Evolutionary conservation across 805 yeast genomes (phyloP), one percentile per base, ranked within the genome.

Genomic region (Isabelozyma pseudorhagii): DNA sequence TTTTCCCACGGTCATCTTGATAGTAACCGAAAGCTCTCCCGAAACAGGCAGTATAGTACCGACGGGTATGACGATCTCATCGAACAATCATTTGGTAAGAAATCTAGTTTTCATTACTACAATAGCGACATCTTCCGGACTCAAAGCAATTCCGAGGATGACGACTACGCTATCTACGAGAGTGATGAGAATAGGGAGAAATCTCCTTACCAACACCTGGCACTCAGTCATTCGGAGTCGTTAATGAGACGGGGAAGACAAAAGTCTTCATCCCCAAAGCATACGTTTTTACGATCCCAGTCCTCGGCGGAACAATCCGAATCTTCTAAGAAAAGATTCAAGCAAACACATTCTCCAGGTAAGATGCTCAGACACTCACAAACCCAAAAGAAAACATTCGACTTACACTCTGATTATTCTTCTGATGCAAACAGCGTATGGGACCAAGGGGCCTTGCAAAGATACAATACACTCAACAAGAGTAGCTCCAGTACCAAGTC

Each of bases 1-100:
- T 28, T 59, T 13, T 53, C 60, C 29, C 56, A 41, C 4, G 15
- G 44, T 5, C 7, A 41, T n/a, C 44, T 41, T n/a, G 44, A 41
- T 27, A 15, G 10, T 10, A 25, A 18, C 9, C 15, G 39, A 14
- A 38, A n/a, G 14, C 40, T 17, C 13, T 14, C 21, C 6, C 5
- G 28, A 40, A 40, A 40, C 18, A 9, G 28, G 11, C 42, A 15
- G 18, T 17, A 17, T 7, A 40, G 25, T 40, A 40, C 25, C 10
- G 42, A 44, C 13, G 36, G 25, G 11, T 38, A 44, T 7, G 40
- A 34, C 9, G 42, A 38, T 2, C 17, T 38, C 9, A 31, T 44
- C 11, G 18, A 44, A 25, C 29, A 18, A n/a, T 31, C 46, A 17
- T 43, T 15, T 31, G 46, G 34, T 5, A 18, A 17, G 10, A 25